phyloP scores from a whole-genome alignment of 1,139 yeast species.

The Taphrina communis region DNA sequence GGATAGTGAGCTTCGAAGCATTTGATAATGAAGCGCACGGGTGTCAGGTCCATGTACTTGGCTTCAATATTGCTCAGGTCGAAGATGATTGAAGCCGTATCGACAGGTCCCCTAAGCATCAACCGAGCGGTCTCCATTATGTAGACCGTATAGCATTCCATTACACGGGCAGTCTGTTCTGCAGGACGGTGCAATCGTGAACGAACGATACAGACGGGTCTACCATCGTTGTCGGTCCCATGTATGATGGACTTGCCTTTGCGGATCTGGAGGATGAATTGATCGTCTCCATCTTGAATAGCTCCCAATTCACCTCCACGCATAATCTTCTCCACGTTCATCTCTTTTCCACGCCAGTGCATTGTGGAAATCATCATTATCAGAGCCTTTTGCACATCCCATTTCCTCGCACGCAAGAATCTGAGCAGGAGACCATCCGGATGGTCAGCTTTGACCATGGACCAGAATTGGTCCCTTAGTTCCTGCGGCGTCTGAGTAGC shows the following conservation, averaged over 20 bases:
- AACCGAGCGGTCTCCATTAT: constrained; percentile 74
- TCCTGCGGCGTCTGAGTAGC: constrained; percentile 49
- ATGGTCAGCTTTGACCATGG: constrained; percentile 61
- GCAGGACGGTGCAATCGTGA: constrained; percentile 75
- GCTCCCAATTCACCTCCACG: constrained; percentile 64
- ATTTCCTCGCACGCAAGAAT: constrained; percentile 74
- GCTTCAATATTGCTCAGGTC: constrained; percentile 68
- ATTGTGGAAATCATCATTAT: constrained; percentile 71
- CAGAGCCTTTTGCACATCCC: constrained; percentile 66
- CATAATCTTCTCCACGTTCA: constrained; percentile 64
- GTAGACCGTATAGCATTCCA: constrained; percentile 68
- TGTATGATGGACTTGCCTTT: constrained; percentile 67
- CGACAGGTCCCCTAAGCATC: constrained; percentile 66
- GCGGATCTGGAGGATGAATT: constrained; percentile 54
- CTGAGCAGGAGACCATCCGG: constrained; percentile 74
- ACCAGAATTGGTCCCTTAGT: constrained; percentile 56
- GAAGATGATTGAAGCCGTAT: constrained; percentile 66
- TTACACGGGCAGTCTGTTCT: constrained; percentile 70
- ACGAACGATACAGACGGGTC: constrained; percentile 74
- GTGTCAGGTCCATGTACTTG: constrained; percentile 78
- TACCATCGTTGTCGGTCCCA: constrained; percentile 67
- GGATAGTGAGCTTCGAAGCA: constrained; percentile 90
- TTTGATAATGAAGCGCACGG: constrained; percentile 76
- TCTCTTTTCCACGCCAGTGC: constrained; percentile 68
- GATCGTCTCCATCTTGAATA: constrained; percentile 53